Base-by-base conservation (phyloP, 2,329 filamentous ascomycete species). In the Epicoccum nigrum region DNA sequence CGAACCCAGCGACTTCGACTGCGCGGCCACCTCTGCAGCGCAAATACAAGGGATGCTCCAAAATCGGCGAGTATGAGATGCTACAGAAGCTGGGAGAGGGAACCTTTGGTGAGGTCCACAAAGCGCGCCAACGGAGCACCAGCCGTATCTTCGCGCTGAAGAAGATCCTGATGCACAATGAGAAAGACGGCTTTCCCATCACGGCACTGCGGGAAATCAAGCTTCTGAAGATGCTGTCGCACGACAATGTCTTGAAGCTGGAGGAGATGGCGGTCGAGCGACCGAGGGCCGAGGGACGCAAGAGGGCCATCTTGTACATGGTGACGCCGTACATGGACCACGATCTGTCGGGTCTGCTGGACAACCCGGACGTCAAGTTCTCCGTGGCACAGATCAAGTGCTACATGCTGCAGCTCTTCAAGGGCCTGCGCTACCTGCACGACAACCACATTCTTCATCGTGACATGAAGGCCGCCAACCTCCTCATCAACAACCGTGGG, bases 181-280 rank as follows among this genome's bases (percentile, higher is more conserved):
- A 99, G 78, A 97, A 97, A 73, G 94, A 99, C 75, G 94, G 94
- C 79, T 99, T 99, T 64, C 94, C 94, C n/a, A 99, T 99, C 58
- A 99, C 94, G 1, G 93, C 94, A 6, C 83, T 99, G 37, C 89
- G 94, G 69, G 94, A 99, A 74, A 97, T 99, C 79, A 97, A 97
- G 78, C 84, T 99, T 31, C 81, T 99, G 52, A 99, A 99, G 77
- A 86, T 96, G 64, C 79, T 99, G n/a, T 92, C 88, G 8, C 94
- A 99, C 72, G 82, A 83, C 50, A 99, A 99, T 68, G 84, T 97
- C 43, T 77, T 99, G 51, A 85, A 84, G 55, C 80, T 99, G 30
- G 90, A 94, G 70, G 94, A 99, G 74, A 99, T 99, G 94, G 91
- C 92, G 11, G 89, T 99, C 28, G 94, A 99, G 73, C 81, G 83